A percentile compares a stretch with the other conserved stretches of the same genome.
Conservation (phyloP, 495 filamentous ascomycete species). For the Tricharina praecox region DNA sequence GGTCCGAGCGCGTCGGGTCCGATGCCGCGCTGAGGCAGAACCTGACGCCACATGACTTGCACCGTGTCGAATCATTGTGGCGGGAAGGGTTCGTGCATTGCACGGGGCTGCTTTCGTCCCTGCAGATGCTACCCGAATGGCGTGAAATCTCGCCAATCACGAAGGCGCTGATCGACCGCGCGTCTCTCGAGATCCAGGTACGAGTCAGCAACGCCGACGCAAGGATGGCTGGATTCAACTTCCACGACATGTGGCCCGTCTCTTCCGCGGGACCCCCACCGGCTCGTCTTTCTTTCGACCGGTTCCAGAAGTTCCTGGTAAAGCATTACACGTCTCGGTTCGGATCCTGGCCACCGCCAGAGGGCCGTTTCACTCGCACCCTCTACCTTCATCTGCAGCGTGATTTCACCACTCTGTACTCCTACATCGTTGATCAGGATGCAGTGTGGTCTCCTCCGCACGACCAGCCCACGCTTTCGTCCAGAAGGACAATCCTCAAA, state of each 20-base stretch:
- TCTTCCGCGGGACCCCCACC: constrained; percentile 25
- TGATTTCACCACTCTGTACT: constrained; percentile 53
- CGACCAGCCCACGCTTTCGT: constrained; percentile 14
- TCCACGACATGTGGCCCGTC: constrained; percentile 43
- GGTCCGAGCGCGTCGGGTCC: constrained; percentile 38
- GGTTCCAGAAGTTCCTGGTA: constrained; percentile 39
- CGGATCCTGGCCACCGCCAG: constrained; percentile 41
- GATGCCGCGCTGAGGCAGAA: neutral
- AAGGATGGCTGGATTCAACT: constrained; percentile 42
- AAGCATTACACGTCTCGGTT: constrained; percentile 37
- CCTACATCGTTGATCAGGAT: constrained; percentile 55
- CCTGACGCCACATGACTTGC: constrained; percentile 1
- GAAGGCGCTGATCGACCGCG: constrained; percentile 44
- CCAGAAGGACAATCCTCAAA: constrained; percentile 45
- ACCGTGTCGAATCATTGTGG: constrained; percentile 47
- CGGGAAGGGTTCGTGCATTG: constrained; percentile 51
- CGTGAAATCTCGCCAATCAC: constrained; percentile 43
- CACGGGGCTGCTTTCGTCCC: constrained; percentile 41
- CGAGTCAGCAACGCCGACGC: constrained; percentile 44
- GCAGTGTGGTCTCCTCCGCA: constrained; percentile 35
- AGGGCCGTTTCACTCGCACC: constrained; percentile 42
- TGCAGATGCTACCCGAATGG: constrained; percentile 42
- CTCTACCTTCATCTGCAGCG: constrained; percentile 41
- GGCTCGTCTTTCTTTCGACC: constrained; percentile 36
- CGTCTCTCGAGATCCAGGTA: constrained; percentile 45